Evolutionary conservation across 257 asterid species (phyloP).

Genomic region (Fraxinus anomala): DNA sequence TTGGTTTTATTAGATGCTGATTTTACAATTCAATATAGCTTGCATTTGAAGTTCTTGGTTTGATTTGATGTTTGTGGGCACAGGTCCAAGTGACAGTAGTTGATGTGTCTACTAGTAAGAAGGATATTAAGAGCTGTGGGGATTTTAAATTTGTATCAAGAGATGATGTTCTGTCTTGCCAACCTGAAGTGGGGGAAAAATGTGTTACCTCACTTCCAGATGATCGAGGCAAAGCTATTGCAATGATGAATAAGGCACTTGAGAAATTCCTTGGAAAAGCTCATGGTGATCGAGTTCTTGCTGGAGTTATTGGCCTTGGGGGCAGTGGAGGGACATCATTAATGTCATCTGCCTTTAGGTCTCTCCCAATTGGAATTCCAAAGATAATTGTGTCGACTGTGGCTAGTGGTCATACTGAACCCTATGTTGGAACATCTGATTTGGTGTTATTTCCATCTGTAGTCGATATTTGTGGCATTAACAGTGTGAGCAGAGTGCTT

Average conservation of each 20-base stretch:
- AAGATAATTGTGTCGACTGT: constrained; percentile 83
- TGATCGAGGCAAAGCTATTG: constrained; percentile 78
- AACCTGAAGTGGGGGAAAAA: constrained; percentile 36
- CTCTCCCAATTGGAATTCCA: constrained; percentile 85
- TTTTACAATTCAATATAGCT: neutral
- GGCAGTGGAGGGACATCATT: constrained; percentile 98
- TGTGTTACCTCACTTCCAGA: constrained; percentile 51
- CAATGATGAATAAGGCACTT: constrained; percentile 64
- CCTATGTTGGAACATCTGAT: constrained; percentile 93
- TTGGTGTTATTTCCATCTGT: constrained; percentile 91
- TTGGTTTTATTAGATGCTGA: neutral
- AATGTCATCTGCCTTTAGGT: constrained; percentile 74
- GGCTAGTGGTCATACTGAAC: constrained; percentile 92
- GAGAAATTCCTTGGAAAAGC: constrained; percentile 50
- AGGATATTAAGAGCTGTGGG: constrained; percentile 46
- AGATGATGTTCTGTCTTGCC: constrained; percentile 65
- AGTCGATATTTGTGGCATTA: constrained; percentile 94
- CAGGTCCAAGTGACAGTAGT: constrained; percentile 74
- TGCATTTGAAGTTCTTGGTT: neutral
- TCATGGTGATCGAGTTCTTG: constrained; percentile 43
- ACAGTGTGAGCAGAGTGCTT: constrained; percentile 72
- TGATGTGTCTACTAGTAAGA: constrained; percentile 69
- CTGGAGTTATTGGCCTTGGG: constrained; percentile 90
- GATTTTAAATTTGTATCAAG: constrained; percentile 69
- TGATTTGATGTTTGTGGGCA: constrained; percentile 14